A percentile compares a stretch with the other conserved stretches of the same genome.
Conservation (phyloP, 2,329 filamentous ascomycete species). For the Mariannaea elegans region DNA sequence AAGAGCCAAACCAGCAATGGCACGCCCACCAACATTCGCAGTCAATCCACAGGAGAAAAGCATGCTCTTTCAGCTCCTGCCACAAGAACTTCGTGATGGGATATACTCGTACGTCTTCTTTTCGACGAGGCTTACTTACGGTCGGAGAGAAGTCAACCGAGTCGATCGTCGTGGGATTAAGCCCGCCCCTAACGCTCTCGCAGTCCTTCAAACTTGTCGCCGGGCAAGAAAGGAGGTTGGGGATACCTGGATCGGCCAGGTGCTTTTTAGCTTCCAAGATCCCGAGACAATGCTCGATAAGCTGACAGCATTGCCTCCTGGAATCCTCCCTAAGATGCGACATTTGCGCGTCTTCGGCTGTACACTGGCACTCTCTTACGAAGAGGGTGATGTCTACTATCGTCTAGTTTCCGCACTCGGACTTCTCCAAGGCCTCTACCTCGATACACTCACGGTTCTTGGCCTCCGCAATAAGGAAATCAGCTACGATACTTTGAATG, state of each 20-base stretch:
- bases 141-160: too few relatives aligned
- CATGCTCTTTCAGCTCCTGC: too few relatives aligned
- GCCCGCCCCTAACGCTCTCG: conserved; percentile 12
- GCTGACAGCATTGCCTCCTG: not conserved
- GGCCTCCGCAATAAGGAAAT: not conserved
- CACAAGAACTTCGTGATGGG: too few relatives aligned
- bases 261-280: conserved; percentile 21
- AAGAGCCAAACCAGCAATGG: too few relatives aligned
- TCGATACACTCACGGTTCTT: conserved; percentile 21
- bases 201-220: conserved; percentile 20
- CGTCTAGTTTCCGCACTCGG: not conserved
- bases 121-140: too few relatives aligned
- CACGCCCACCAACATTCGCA: too few relatives aligned
- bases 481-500: conserved; percentile 11
- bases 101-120: too few relatives aligned
- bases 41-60: too few relatives aligned
- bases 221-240: conserved; percentile 15
- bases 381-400: not conserved
- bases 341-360: conserved; percentile 5
- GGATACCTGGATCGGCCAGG: conserved; percentile 17
- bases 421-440: conserved; percentile 16
- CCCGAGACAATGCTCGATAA: conserved; percentile 17
- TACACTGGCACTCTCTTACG: not conserved
- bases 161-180: too few relatives aligned
- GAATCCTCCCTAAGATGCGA: conserved; percentile 9